Percentiles rank a stretch among this genome's conserved stretches.
These are phyloP conservation scores for Actinomucor elegans DNA, from an alignment of 371 early-diverging fungal species.

Conservation along the genomic window DNA sequence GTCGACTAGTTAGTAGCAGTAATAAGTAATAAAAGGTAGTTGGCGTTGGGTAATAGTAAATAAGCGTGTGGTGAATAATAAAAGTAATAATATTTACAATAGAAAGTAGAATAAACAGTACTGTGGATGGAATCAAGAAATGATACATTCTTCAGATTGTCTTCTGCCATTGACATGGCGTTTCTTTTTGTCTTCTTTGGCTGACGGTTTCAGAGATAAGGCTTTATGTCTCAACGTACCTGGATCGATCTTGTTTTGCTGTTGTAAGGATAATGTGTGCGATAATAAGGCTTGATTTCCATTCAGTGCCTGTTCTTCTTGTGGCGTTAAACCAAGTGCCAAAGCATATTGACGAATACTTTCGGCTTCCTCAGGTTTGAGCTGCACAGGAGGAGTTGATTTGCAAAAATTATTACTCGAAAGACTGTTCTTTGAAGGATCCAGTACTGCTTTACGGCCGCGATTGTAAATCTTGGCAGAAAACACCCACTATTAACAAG, in stretches of 20 bases:
- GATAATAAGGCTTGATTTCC: constrained; percentile 43
- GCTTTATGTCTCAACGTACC: constrained; percentile 14
- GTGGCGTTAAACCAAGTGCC: constrained; percentile 41
- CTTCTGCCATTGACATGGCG: constrained; percentile 14
- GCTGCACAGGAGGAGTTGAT: constrained; percentile 19
- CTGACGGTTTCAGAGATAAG: constrained; percentile 2
- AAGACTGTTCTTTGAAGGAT: constrained; percentile 6
- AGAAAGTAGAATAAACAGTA: neutral
- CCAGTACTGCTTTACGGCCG: constrained; percentile 14
- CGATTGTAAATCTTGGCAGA: constrained; percentile 24
- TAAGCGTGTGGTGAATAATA: too few species aligned
- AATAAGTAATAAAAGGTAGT: too few species aligned
- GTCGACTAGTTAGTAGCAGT: too few species aligned
- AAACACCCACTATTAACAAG: constrained; percentile 12
- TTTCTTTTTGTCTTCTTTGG: constrained; percentile 16
- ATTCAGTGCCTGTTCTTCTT: constrained; percentile 36
- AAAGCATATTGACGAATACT: constrained; percentile 35
- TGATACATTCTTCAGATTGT: constrained; percentile 27
- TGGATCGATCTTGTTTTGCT: constrained; percentile 15
- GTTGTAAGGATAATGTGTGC: constrained; percentile 35
- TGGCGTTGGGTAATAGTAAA: too few species aligned
- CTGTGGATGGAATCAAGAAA: constrained; percentile 8
- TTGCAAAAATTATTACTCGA: neutral
- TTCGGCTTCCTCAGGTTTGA: constrained; percentile 30
- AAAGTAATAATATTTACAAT: constrained; percentile 1